Base-by-base conservation (phyloP, 1,284 basidiomycete genomes). In the Apiotrichum gamsii region DNA sequence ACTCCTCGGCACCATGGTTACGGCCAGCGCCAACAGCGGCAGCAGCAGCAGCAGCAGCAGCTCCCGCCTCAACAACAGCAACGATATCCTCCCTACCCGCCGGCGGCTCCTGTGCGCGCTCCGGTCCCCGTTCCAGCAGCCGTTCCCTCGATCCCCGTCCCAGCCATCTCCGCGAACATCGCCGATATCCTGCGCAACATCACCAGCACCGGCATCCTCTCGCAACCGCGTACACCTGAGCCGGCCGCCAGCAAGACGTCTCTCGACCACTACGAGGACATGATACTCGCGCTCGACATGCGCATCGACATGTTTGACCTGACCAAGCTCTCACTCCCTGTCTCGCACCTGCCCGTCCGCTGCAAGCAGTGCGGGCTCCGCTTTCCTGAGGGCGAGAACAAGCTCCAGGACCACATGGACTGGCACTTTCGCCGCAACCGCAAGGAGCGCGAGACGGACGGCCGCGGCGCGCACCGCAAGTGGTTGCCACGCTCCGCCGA, bases 361-460 rank as follows among this genome's bases (percentile, higher is more conserved):
- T 98, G 94, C 77, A 90, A 86, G 70, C 94, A 97, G 66, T 98
- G 94, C 75, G 89, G 87, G 10, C 75, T 88, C 53, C 83, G 95
- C 44, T 96, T 94, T 70, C 76, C 84, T 36, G 83, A 87, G 56
- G 81, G 80, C 32, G 56, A 85, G 72, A 83, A 82, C 64, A 78
- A 77, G 21, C 80, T 93, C 76, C 83, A 95, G 60, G 80, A 84
- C 45, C 95, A 99, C 67, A 78, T 98, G 59, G 95, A 99, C 69
- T 88, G 90, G 85, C 95, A 99, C 72, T 97, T 96, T 74, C 80
- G 84, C 59, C 87, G 95, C 62, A 98, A 97, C 65, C 81, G 87
- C 56, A 86, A 90, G 66, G 85, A 88, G 30, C 84, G 81, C 57
- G 88, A 93, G 67, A 84, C 83, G 36, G 75, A 80, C 9, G 87